These are phyloP conservation scores for Yamadazyma sp. DNA, from an alignment of 805 yeast species.

Conservation along the genomic window DNA sequence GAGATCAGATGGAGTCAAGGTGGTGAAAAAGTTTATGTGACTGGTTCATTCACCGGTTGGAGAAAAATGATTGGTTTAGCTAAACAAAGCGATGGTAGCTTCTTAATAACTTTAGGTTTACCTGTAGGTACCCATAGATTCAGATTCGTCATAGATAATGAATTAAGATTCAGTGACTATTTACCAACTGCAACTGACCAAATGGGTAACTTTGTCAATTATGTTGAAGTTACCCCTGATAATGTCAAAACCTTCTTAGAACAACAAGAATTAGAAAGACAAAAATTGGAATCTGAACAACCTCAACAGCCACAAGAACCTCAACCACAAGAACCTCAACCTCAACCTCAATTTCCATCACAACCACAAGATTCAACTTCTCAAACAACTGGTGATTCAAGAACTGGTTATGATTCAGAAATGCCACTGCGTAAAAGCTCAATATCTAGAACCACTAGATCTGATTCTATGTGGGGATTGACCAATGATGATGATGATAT, in stretches of 20 bases:
- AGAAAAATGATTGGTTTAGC: constrained; percentile 91
- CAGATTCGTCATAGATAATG: constrained; percentile 92
- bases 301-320: constrained; percentile 8
- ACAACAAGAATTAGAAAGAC: constrained; percentile 18
- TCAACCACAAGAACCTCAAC: constrained; percentile 1
- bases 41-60: constrained; percentile 98
- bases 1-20: constrained; percentile 93
- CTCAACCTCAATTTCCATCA: constrained; percentile 5
- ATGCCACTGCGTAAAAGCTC: constrained; percentile 26
- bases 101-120: constrained; percentile 67
- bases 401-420: constrained; percentile 8
- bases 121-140: constrained; percentile 93
- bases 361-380: constrained; percentile 1
- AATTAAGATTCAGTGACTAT: constrained; percentile 80
- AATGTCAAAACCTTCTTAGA: constrained; percentile 28
- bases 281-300: constrained; percentile 17
- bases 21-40: constrained; percentile 92
- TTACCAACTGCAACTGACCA: constrained; percentile 97
- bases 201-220: constrained; percentile 92
- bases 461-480: constrained; percentile 62
- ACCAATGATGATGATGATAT: constrained; percentile 73
- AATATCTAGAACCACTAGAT: constrained; percentile 28
- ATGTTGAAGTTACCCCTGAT: constrained; percentile 67
- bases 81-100: constrained; percentile 50
- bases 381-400: constrained; percentile 4